Base-by-base conservation (phyloP, 805 yeast species). In the Metschnikowia similis region DNA sequence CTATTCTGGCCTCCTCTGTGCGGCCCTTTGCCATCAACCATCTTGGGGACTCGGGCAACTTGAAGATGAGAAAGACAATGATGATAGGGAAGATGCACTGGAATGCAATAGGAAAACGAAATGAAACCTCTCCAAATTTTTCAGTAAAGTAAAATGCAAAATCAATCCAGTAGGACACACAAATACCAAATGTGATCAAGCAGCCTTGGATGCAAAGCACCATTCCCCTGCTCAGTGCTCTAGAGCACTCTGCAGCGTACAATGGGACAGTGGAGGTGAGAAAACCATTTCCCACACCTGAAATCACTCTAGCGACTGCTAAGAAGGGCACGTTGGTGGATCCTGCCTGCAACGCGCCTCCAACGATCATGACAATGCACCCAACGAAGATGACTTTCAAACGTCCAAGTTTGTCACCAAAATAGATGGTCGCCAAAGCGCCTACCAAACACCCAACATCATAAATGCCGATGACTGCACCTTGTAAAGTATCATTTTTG, bases 31-130 rank as follows among this genome's bases (percentile, higher is more conserved):
- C 60, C 56, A 70, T 58, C 30, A 72, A 56, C 73, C 75, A 72
- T 61, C 79, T 65, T 21, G 79, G 79, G 9, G 77, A 71, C 56
- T 75, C 79, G 1, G 80, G 79, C 31, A 70, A 62, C 41, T 55
- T 51, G 41, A 54, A 56, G 14, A 60, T 53, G 29, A 55, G 31
- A 14, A 52, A 52, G 5, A 54, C 49, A 6, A 56, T 54, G 13
- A 57, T 35, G 8, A 61, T 34, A 2, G 65, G 62, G 45, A 62
- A 62, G 7, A 62, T 41, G 29, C 58, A 54, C 55, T 62, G 73
- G 59, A 60, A 68, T 28, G 66, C 70, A 47, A 60, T 64, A 48
- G 69, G 72, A 56, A 61, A 63, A 51, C 73, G 59, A 67, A 73
- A 72, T 48, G 67, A 56, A 2, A 57, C 53, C 21, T 56, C 55